Base-by-base conservation (phyloP, 2,329 filamentous ascomycete genomes). In the Aspergillus felis region DNA sequence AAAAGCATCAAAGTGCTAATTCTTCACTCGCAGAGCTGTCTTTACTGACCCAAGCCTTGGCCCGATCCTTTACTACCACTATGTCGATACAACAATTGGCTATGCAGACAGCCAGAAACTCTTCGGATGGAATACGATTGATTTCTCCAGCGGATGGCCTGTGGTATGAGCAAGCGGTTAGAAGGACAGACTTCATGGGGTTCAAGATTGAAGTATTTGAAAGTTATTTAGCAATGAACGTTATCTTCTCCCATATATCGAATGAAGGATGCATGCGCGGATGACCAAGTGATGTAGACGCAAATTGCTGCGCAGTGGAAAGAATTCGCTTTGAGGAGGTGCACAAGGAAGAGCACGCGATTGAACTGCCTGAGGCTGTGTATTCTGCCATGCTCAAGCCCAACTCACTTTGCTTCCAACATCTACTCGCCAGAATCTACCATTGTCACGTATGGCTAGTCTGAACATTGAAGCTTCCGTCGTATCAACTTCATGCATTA, bases 11-110 rank as follows among this genome's bases (percentile, higher is more conserved):
- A 38, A 8, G 17, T n/a, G 32, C 56, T 59, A 48, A 62, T 28
- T 12, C 8, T 24, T 4, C 47, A 2, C 49, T 3, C 47, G 2
- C 49, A 72, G 69, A 59, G 69, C 69, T 24, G 58, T 66, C 14
- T 59, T 58, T 41, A 60, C 51, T 1, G 61, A 66, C 28, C 66
- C 70, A 0, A 66, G 56, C 0, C 60, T 73, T 9, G 83, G 83
- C 2, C 75, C 79, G 14, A 76, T 86, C 9, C 71, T 86, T 4
- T 86, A 86, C 67, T 86, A 86, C 64, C 83, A 86, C 62, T 85
- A 85, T 64, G 71, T 83, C 3, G 74, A 85, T 62, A 83, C 78
- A 0, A 74, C 69, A 2, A 76, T 83, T 61, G 80, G 81, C 1
- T 77, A 81, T 53, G 74, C 68, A 0, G 80, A 84, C 62, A 75